Evolutionary conservation across 2,329 filamentous ascomycete species (phyloP), one percentile per base, ranked within the genome.

Genomic region (Coleophoma eucalyptorum): DNA sequence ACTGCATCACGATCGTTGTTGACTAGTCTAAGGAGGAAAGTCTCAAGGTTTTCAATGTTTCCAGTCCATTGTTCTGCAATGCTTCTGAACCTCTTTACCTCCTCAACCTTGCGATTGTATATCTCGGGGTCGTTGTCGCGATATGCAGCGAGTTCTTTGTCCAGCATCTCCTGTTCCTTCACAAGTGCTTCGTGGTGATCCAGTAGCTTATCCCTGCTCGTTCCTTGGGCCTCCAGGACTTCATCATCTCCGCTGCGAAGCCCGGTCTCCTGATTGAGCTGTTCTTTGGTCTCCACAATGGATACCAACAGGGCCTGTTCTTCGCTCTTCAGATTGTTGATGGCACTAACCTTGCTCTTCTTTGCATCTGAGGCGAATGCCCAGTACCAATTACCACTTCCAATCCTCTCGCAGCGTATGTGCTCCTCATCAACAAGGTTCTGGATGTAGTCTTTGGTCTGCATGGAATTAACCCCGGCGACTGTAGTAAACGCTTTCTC

Each of bases 351-450:
- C 43, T 74, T 76, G 62, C 72, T 76, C 60, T 79, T 65, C 58
- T 64, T 67, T 10, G 62, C 79, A 48, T 86, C 81, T 26, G 75
- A 80, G 16, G 68, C 72, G 63, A 87, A 87, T 55, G 75, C 78
- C 84, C 84, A 88, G 68, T 87, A 87, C 84, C 84, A 88, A 64
- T 87, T 87, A 26, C 82, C 83, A 55, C 76, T 84, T 41, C 84
- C 84, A 59, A 88, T 87, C 66, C 87, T 87, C 69, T 87, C 84
- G 26, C 85, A 78, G 16, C 76, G 76, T 54, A 87, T 78, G 58
- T 78, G 75, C 59, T 73, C 74, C 50, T 87, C 84, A 59, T 86
- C 81, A 8, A 73, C 70, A 18, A 87, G 74, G 4, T 75, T 71
- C 63, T 85, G 81, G 16, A 87, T 69, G 61, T 83, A 85, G 60